These are phyloP conservation scores for Xerocomus minutiporus DNA, from an alignment of 1,284 basidiomycete species.

Conservation along the genomic window DNA sequence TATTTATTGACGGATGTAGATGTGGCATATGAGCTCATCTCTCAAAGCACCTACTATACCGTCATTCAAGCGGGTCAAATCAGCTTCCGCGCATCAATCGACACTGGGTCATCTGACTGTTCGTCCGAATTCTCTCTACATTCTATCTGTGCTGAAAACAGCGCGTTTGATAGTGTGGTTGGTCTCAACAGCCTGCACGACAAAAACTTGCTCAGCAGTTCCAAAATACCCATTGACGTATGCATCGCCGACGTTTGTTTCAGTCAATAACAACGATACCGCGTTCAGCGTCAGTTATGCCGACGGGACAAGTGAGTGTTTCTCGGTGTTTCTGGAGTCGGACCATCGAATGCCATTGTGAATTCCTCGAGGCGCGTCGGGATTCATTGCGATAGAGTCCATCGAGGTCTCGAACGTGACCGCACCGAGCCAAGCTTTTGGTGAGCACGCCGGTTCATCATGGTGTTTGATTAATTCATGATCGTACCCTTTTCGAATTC, in stretches of 20 bases:
- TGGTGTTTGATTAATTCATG: background rate
- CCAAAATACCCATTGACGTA: constrained; percentile 67
- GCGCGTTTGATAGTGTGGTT: constrained; percentile 49
- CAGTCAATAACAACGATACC: constrained; percentile 58
- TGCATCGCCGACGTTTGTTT: constrained; percentile 57
- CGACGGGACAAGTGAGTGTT: constrained; percentile 55
- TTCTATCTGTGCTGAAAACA: constrained; percentile 1
- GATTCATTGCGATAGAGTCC: constrained; percentile 65
- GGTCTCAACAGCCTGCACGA: constrained; percentile 57
- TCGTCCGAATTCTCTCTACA: constrained; percentile 6
- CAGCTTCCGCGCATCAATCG: constrained; percentile 64
- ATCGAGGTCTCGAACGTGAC: constrained; percentile 57
- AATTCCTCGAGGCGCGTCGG: constrained; percentile 48
- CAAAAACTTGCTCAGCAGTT: constrained; percentile 46
- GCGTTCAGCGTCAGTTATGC: constrained; percentile 56
- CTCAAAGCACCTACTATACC: constrained; percentile 60
- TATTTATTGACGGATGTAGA: constrained; percentile 8
- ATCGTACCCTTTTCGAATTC: background rate
- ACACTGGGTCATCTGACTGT: constrained; percentile 63
- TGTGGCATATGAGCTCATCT: constrained; percentile 12
- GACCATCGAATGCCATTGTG: constrained; percentile 5
- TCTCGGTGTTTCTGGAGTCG: background rate
- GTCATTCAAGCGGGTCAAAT: constrained; percentile 56
- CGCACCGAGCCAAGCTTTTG: constrained; percentile 58
- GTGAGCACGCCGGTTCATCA: constrained; percentile 37